Base-by-base conservation (phyloP, 352 stramenopile species). In the Phytopythium ostracodes region DNA sequence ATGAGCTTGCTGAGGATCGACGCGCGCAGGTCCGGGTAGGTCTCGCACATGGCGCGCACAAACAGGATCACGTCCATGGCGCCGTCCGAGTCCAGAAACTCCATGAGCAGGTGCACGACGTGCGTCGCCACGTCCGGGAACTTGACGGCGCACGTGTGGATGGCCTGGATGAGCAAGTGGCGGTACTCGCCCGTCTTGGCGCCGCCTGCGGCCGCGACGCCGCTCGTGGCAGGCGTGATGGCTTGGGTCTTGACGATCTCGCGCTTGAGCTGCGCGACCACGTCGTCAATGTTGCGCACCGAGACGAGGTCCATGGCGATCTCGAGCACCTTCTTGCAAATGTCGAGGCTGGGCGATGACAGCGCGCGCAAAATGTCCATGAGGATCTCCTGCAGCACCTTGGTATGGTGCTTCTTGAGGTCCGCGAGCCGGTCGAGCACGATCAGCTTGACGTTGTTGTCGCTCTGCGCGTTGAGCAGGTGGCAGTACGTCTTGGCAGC, bases 371-470 rank as follows among this genome's bases (percentile, higher is more conserved):
- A 88, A 60, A 99, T 98, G 71, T 99, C 98, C 96, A 99, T 99
- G 56, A 99, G 77, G 38, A 99, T 90, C 68, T 99, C 97, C 76
- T 99, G 97, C 36, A 99, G 67, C 64, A 99, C 88, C 82, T 99
- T 99, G 27, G 87, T 91, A 65, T 98, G 91, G 67, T 98, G 94
- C 71, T 98, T 97, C 75, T 98, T 98, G n/a, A 99, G 82, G 51
- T 97, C 92, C 24, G 92, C 92, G 15, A 99, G 83, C 6, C 97
- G 91, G 67, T 99, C 97, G 22, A 99, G 83, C 43, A 99, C 96
- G 76, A 99, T 99, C 17, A 99, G 87, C 81, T 99, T 99, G 54
- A 99, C 96, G 68, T 99, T 99, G 79, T 99, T 99, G 78, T 99
- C 98, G 73, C 96, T 99, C 75, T 99, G 96, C 36, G 85, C 95